These are phyloP conservation scores for Apiotrichum akiyoshidainum DNA, from an alignment of 1,284 basidiomycete species.

Conservation along the genomic window DNA sequence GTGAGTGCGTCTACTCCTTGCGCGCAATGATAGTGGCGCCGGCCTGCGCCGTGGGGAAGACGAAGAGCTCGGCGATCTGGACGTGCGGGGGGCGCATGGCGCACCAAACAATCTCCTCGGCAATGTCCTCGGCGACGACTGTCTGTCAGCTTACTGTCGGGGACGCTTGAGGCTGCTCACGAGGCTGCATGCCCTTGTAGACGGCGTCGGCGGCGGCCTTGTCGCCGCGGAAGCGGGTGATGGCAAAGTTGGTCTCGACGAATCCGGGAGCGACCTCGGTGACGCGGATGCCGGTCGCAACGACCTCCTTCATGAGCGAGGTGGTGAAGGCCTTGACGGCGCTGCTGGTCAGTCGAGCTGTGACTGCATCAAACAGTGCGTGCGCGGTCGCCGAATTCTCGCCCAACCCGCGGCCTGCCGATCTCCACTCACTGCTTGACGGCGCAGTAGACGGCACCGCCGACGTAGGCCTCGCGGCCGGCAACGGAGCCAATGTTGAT, in stretches of 20 bases:
- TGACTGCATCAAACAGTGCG: too few relatives aligned
- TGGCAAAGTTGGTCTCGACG: constrained; percentile 59
- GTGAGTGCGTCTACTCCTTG: constrained; percentile 15
- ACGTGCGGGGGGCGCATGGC: constrained; percentile 82
- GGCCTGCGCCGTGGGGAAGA: constrained; percentile 27
- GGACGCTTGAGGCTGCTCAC: constrained; percentile 48
- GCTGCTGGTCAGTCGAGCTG: constrained; percentile 12
- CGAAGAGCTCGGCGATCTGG: constrained; percentile 70
- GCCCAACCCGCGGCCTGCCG: too few relatives aligned
- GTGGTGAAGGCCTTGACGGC: constrained; percentile 84
- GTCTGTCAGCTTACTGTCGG: constrained; percentile 18
- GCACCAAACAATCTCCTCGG: constrained; percentile 94
- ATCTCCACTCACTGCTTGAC: constrained; percentile 22
- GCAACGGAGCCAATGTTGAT: constrained; percentile 92
- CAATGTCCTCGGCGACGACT: constrained; percentile 77
- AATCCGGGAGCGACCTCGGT: constrained; percentile 81
- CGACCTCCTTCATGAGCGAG: constrained; percentile 72
- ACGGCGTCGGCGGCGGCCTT: constrained; percentile 72
- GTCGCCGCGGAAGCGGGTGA: constrained; percentile 79
- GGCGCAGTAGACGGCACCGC: constrained; percentile 59
- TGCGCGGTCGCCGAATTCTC: too few relatives aligned
- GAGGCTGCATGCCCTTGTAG: constrained; percentile 74
- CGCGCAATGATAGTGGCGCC: constrained; percentile 22
- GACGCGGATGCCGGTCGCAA: constrained; percentile 81
- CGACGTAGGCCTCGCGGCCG: constrained; percentile 83